Base-by-base conservation (phyloP, 2,329 filamentous ascomycete genomes). In the Penicillium sp. region DNA sequence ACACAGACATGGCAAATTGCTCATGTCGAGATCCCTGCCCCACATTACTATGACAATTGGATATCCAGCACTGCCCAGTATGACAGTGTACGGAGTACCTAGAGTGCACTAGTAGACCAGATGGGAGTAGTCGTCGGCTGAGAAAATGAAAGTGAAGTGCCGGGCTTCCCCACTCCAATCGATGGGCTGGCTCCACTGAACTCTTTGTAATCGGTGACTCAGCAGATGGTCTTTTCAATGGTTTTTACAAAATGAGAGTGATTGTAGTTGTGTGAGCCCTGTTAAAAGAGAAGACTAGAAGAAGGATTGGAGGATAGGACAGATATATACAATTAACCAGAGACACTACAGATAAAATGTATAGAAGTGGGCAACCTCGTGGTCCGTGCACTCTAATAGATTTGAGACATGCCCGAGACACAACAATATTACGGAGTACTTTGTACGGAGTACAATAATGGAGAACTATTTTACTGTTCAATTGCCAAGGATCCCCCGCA, bases 11-110 rank as follows among this genome's bases (percentile, higher is more conserved):
- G 50, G 71, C 71, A 23, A 33, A 23, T 15, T 43, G 51, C 33
- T 35, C 54, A 60, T 77, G 73, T 15, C 73, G 68, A 45, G 52
- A 38, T 52, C 51, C 61, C 33, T 39, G 52, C 61, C 49, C 58
- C 53, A 58, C 63, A 68, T 68, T 55, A 53, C 55, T 57, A 19
- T 27, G 2, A 25, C 13, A 33, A 27, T 45, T 25, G 21, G 7
- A 45, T 27, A 36, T 36, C 29, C 35, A 36, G 49, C 41, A 17
- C 44, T 49, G 25, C 33, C 49, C 25, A 21, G 43, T 27, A 6
- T n/a, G 25, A 19, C 23, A 53, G 33, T 29, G 6, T 35, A 19
- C 23, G 48, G 33, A 23, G 6, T 35, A 45, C 35, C 13, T 19
- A 38, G 33, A 38, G 33, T 42, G 19, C 27, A 33, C 13, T 43